These are phyloP conservation scores for Diplotaxis tenuifolia DNA, from an alignment of 345 rosid species.

Conservation along the genomic window DNA sequence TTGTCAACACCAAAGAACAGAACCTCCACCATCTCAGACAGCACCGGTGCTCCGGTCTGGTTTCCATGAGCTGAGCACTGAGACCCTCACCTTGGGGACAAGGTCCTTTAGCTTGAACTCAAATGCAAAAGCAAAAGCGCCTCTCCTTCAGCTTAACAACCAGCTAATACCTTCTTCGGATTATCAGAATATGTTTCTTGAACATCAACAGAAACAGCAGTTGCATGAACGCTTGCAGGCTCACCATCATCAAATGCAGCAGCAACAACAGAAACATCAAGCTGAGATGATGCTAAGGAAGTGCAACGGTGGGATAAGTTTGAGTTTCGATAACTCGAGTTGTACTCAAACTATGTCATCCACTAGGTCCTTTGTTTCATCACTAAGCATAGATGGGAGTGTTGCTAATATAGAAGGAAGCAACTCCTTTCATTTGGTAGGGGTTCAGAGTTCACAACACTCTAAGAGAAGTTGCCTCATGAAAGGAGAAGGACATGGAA, in stretches of 20 bases:
- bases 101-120: constrained; percentile 53
- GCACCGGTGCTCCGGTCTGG: constrained; percentile 46
- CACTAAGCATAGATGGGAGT: constrained; percentile 64
- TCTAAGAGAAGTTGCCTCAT: constrained; percentile 51
- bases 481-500: constrained; percentile 56
- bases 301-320: constrained; percentile 52
- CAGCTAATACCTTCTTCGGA: constrained; percentile 41
- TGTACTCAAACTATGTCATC: constrained; percentile 64
- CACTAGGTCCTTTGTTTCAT: constrained; percentile 62
- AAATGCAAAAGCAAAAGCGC: constrained; percentile 56
- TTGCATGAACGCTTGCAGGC: constrained; percentile 52
- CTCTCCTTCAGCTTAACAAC: constrained; percentile 48
- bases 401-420: constrained; percentile 45
- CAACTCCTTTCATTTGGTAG: constrained; percentile 54
- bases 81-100: constrained; percentile 50
- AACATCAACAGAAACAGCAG: constrained; percentile 46
- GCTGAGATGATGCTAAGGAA: constrained; percentile 72
- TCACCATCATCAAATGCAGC: constrained; percentile 50
- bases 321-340: constrained; percentile 53
- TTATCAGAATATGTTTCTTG: constrained; percentile 45
- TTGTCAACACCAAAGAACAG: constrained; percentile 32
- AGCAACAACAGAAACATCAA: constrained; percentile 56
- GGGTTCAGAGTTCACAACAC: constrained; percentile 46
- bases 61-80: constrained; percentile 51
- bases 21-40: constrained; percentile 38